Evolutionary conservation across 306 rosid species (phyloP).

Genomic region (Castanea sativa): DNA sequence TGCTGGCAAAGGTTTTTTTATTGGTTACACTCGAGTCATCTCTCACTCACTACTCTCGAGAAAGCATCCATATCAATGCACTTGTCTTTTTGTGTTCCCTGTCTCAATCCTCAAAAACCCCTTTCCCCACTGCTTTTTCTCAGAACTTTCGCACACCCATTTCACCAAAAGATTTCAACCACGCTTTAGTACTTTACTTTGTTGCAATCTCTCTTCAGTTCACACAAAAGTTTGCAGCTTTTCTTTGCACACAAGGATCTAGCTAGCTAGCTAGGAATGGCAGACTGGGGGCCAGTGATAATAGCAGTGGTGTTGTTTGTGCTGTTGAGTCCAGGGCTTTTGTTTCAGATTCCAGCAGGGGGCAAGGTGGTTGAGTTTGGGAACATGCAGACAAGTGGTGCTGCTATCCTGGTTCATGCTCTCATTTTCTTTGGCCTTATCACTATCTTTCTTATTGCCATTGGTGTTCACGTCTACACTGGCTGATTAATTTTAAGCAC

Average conservation of each 20-base stretch:
- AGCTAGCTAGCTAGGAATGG: constrained; percentile 28
- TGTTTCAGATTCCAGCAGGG: constrained; percentile 64
- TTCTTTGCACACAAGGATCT: not conserved
- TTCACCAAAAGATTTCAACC: not conserved
- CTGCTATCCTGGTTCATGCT: constrained; percentile 70
- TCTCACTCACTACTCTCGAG: not conserved
- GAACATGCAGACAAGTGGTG: constrained; percentile 73
- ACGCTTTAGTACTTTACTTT: not conserved
- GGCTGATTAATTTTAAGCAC: constrained; percentile 23
- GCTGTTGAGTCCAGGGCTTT: constrained; percentile 61
- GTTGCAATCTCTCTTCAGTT: not conserved
- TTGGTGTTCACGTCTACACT: constrained; percentile 72
- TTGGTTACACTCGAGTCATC: not conserved
- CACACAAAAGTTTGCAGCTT: not conserved
- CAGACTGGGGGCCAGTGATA: constrained; percentile 86
- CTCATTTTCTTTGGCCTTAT: constrained; percentile 78
- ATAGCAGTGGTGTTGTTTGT: constrained; percentile 75
- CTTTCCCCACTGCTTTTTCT: not conserved
- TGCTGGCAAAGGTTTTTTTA: not conserved
- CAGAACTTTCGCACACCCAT: not conserved
- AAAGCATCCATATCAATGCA: not conserved
- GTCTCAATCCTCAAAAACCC: not conserved
- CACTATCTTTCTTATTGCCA: constrained; percentile 69
- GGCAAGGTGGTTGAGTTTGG: constrained; percentile 66
- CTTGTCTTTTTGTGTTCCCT: constrained; percentile 1